Conservation (phyloP, 2,329 filamentous ascomycete genomes). For the Aspergillus versicolor region DNA sequence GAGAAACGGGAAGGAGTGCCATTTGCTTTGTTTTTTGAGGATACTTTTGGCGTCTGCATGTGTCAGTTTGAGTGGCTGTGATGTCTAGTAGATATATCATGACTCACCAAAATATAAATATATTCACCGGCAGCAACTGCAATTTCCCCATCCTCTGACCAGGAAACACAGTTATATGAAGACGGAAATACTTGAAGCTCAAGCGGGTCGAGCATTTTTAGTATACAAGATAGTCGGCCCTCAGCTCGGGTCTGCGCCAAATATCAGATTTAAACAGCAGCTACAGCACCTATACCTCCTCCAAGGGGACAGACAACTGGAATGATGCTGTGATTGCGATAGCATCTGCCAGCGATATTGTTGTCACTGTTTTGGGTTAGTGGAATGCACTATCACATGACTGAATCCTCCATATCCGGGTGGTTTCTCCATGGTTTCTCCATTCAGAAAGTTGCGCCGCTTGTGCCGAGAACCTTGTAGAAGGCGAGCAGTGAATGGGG, state of each 20-base stretch:
- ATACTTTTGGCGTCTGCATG: slow-evolving; percentile 28
- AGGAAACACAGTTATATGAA: slow-evolving; percentile 54
- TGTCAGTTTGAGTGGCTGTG: slow-evolving; percentile 7
- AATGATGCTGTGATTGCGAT: neutral
- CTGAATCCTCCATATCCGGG: neutral
- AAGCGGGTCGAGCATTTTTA: slow-evolving; percentile 27
- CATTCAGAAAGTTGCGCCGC: slow-evolving; percentile 1
- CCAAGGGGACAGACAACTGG: neutral
- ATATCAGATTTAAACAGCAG: neutral
- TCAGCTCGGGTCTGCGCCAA: neutral
- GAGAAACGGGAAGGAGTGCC: slow-evolving; percentile 24
- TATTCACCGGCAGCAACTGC: slow-evolving; percentile 57
- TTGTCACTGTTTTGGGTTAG: slow-evolving; percentile 6
- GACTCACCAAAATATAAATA: slow-evolving; percentile 52
- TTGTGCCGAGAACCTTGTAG: neutral
- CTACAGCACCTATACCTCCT: neutral
- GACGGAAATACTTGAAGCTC: slow-evolving; percentile 51
- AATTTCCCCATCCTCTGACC: slow-evolving; percentile 59
- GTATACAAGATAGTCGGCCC: neutral
- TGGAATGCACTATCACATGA: neutral
- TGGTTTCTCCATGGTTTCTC: neutral
- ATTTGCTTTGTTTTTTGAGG: slow-evolving; percentile 18
- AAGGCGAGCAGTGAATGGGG: neutral
- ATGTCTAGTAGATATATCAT: neutral
- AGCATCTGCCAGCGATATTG: neutral